These are phyloP conservation scores for Lunularia cruciata DNA, from an alignment of 225 moss, liverwort and hornwort species.

Conservation along the genomic window DNA sequence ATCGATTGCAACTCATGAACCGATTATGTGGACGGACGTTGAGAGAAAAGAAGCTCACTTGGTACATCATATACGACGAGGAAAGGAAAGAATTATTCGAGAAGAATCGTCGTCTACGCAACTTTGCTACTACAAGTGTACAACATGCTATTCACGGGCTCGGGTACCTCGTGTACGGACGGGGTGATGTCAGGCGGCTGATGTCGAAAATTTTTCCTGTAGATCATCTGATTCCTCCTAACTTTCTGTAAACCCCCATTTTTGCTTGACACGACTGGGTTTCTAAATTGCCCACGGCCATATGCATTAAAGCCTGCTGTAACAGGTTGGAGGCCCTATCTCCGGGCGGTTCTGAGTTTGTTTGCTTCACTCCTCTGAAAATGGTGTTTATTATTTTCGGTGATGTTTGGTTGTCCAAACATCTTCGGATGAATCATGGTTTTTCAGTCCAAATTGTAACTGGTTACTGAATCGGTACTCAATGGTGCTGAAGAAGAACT, in stretches of 20 bases:
- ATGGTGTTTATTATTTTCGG: too few species aligned
- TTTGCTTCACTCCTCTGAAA: too few species aligned
- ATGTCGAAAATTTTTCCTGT: conserved; percentile 69
- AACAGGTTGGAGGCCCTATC: too few species aligned
- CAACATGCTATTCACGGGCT: conserved; percentile 83
- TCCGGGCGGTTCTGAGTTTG: too few species aligned
- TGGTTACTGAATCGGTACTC: too few species aligned
- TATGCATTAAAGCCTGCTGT: too few species aligned
- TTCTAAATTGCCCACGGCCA: too few species aligned
- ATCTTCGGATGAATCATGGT: too few species aligned
- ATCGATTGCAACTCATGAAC: conserved; percentile 75
- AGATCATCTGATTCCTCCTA: conserved; percentile 33
- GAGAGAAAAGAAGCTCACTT: conserved; percentile 64
- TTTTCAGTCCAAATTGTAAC: too few species aligned
- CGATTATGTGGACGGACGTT: conserved; percentile 79
- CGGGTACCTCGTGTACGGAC: conserved; percentile 78
- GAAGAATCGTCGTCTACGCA: conserved; percentile 73
- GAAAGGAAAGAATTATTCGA: conserved; percentile 67
- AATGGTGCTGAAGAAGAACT: too few species aligned
- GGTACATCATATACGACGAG: conserved; percentile 61
- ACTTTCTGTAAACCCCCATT: conserved; percentile 23
- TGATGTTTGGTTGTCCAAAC: too few species aligned
- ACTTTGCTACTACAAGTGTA: conserved; percentile 74
- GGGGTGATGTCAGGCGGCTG: conserved; percentile 81
- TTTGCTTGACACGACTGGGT: background rate